Conservation (phyloP, 1,284 basidiomycete genomes). For the Ustilago xerochloae region DNA sequence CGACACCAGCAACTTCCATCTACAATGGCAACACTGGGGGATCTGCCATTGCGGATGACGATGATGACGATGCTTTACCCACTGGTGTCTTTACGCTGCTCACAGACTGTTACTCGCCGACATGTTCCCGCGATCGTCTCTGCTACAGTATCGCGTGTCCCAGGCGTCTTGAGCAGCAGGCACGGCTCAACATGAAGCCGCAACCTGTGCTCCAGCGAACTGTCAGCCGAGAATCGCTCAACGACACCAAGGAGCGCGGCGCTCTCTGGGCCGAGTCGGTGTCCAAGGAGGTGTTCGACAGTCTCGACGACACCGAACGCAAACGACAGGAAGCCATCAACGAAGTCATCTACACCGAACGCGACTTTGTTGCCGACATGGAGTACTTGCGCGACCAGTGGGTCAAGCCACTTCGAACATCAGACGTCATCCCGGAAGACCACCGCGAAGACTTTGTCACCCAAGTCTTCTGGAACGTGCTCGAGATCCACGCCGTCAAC, state of each 20-base stretch:
- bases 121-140: slow-evolving; percentile 88
- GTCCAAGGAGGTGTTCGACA: slow-evolving; percentile 90
- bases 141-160: slow-evolving; percentile 99
- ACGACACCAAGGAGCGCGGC: slow-evolving; percentile 76
- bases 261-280: slow-evolving; percentile 98
- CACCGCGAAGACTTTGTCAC: slow-evolving; percentile 87
- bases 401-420: slow-evolving; percentile 83
- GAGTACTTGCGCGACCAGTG: slow-evolving; percentile 94
- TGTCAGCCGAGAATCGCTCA: slow-evolving; percentile 83
- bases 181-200: slow-evolving; percentile 85
- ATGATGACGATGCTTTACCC: slow-evolving; percentile 76
- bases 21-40: slow-evolving; percentile 38
- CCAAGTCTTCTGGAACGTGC: slow-evolving; percentile 98
- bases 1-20: slow-evolving; percentile 63
- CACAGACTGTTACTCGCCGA: slow-evolving; percentile 97
- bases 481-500: slow-evolving; percentile 93
- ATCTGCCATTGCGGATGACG: slow-evolving; percentile 64
- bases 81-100: slow-evolving; percentile 96
- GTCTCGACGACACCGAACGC: slow-evolving; percentile 91
- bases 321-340: slow-evolving; percentile 98
- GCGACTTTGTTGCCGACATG: slow-evolving; percentile 96
- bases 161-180: slow-evolving; percentile 90
- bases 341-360: slow-evolving; percentile 97
- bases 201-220: slow-evolving; percentile 81
- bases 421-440: slow-evolving; percentile 80